A percentile compares a stretch with the other conserved stretches of the same genome.
These are phyloP conservation scores for Candida sonorensis DNA, from an alignment of 805 yeast genomes.

Conservation along the genomic window DNA sequence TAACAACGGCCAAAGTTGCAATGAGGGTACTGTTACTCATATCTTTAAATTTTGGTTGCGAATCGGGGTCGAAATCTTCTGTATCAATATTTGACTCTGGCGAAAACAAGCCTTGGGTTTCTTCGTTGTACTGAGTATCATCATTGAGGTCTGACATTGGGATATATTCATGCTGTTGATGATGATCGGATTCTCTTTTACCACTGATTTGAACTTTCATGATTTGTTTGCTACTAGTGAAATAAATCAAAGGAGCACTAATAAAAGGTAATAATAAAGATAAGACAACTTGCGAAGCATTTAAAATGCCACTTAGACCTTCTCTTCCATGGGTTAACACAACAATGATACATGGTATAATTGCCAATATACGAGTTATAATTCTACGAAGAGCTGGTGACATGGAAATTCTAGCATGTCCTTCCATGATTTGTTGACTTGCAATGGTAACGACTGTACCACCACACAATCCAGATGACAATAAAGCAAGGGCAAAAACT, in stretches of 20 bases:
- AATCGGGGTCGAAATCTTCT: slow-evolving; percentile 3
- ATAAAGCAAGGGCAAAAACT: slow-evolving; percentile 80
- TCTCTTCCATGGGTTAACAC: slow-evolving; percentile 70
- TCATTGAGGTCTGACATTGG: no score
- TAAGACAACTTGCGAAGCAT: slow-evolving; percentile 77
- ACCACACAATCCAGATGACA: slow-evolving; percentile 91
- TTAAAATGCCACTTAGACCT: slow-evolving; percentile 70
- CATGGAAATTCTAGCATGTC: slow-evolving; percentile 73
- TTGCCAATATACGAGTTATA: slow-evolving; percentile 76
- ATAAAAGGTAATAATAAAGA: slow-evolving; percentile 79
- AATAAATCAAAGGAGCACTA: slow-evolving; percentile 79
- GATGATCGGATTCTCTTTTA: no score
- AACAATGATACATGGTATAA: slow-evolving; percentile 76
- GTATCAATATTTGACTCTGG: no score
- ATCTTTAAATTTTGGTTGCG: slow-evolving; percentile 38
- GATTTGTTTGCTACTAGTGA: slow-evolving; percentile 55
- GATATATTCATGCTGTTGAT: slow-evolving; percentile 4
- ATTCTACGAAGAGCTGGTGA: slow-evolving; percentile 79
- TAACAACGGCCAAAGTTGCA: slow-evolving; percentile 44
- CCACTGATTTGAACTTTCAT: slow-evolving; percentile 26
- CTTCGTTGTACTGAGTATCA: no score
- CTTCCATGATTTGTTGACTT: slow-evolving; percentile 91
- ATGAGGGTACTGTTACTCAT: slow-evolving; percentile 62
- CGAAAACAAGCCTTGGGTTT: no score
- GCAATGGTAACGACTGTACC: slow-evolving; percentile 92